Base-by-base conservation (phyloP, 1,284 basidiomycete species). In the Pyrrhoderma noxium region DNA sequence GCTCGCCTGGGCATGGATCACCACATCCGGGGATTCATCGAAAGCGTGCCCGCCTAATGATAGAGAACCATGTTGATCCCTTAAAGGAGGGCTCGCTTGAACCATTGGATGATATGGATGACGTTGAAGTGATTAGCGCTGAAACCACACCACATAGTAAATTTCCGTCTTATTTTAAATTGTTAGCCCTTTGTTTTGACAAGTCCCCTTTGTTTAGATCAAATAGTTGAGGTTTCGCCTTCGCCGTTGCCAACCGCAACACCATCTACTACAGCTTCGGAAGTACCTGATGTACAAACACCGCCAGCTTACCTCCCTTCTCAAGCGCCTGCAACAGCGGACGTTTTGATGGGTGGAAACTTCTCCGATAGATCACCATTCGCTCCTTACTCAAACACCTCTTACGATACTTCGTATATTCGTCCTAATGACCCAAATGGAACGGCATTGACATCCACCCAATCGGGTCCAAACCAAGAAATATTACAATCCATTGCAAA, bases 401-500 rank as follows among this genome's bases (percentile, higher is more conserved):
- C 21, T 44, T n/a, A 38, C 37, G 16, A 25, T 45, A 11, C 5
- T 18, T n/a, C 52, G 27, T 45, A 44, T 27, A 5, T 19, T 37
- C 46, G 36, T 27, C 23, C 46, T 3, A 45, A 27, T 23, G 51
- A 47, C 13, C 42, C 38, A 16, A 36, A 22, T 16, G 23, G 23
- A 9, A 51, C 43, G 14, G 48, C 49, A n/a, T n/a, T 55, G 14
- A 55, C 53, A 7, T 47, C 53, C 2, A 43, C 38, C 7, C 21
- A 44, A n/a, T 34, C 45, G 9, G 40, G 42, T 9, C 37, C 47
- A 16, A 51, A 46, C 13, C 43, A 82, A 44, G 72, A 72, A 9
- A 69, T 80, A 18, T 69, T 87, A 53, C 80, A 85, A 56, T 70
- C 75, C 18, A 65, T 83, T 48, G 72, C 82, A 44, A 76, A 80